These are phyloP conservation scores for Metarhizium rileyi DNA, from an alignment of 2,329 filamentous ascomycete genomes.

Conservation along the genomic window DNA sequence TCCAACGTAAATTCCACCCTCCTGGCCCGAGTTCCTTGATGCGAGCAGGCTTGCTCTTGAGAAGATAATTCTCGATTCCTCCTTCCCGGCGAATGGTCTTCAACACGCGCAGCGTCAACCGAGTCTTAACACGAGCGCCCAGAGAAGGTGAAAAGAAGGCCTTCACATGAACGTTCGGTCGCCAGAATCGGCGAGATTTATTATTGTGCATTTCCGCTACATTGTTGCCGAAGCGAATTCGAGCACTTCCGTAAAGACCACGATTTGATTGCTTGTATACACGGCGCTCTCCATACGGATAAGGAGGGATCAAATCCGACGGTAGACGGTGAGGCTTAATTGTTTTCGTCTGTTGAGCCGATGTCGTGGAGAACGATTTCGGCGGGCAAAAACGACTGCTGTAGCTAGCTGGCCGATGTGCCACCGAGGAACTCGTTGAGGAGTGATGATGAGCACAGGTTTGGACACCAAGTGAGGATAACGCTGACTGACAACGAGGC, in stretches of 20 bases:
- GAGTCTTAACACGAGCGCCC: conserved; percentile 52
- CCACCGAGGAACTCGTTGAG: neutral
- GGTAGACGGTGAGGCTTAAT: conserved; percentile 35
- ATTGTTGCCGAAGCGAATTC: conserved; percentile 72
- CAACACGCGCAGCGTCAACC: conserved; percentile 60
- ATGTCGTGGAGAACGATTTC: conserved; percentile 29
- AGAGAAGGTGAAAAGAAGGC: conserved; percentile 56
- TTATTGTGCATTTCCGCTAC: conserved; percentile 59
- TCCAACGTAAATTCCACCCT: conserved; percentile 85
- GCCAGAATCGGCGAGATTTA: conserved; percentile 65
- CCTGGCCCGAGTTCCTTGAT: conserved; percentile 80
- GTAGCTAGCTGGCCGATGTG: neutral
- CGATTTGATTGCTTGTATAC: conserved; percentile 74
- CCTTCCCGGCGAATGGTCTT: conserved; percentile 74
- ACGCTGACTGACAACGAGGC: conserved; percentile 5
- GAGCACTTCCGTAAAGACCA: conserved; percentile 60
- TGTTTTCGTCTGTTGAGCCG: conserved; percentile 27
- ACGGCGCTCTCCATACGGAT: conserved; percentile 61
- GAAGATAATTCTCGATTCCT: conserved; percentile 83
- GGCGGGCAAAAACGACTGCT: neutral
- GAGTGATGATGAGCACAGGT: neutral
- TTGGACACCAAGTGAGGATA: conserved; percentile 4
- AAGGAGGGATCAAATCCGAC: conserved; percentile 46
- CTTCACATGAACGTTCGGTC: conserved; percentile 63
- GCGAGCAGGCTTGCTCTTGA: conserved; percentile 67